Base-by-base conservation (phyloP, 805 yeast species). In the Hanseniaspora valbyensis region DNA sequence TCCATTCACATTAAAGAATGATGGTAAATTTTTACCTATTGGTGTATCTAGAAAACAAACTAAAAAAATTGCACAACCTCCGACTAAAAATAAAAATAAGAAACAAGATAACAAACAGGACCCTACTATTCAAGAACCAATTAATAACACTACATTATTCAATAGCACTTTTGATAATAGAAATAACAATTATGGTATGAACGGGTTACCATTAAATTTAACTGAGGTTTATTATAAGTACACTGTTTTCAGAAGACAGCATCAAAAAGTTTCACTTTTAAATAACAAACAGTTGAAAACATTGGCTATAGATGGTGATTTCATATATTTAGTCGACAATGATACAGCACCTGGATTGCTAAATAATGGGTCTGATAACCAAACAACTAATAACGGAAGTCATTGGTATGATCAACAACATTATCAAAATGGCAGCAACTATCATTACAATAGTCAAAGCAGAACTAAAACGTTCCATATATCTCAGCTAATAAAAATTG, bases 291-390 rank as follows among this genome's bases (percentile, higher is more conserved):
- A 85, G 54, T 95, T 88, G 58, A 77, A 92, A 58, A 77, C 88
- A 0, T 69, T 90, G 29, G 88, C 92, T 1, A 77, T 90, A 34
- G 97, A 90, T 64, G 97, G 96, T n/a, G 95, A 87, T 58, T 88
- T 87, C 59, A 77, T 90, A 13, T 90, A 89, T 59, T 8, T 48
- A 14, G 44, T 40, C 2, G 51, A 48, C 16, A 32, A 37, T 22
- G 44, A 48, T 14, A 22, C 38, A 8, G 43, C 44, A 12, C 37
- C 50, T 7, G 33, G 33, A 21, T 16, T 30, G 32, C 22, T 29
- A 8, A 29, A 26, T 4, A 48, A 30, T 33, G 43, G 28, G 8
- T 18, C 29, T 18, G 38, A 33, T 4, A 76, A 90, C 44, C 77
- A 86, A 4, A 66, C 66, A 58, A 96, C 96, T 0, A 81, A 88